Percentiles rank a stretch among this genome's conserved stretches.
Conservation (phyloP, 148 eudicot species). For the Heliosperma pusillum region DNA sequence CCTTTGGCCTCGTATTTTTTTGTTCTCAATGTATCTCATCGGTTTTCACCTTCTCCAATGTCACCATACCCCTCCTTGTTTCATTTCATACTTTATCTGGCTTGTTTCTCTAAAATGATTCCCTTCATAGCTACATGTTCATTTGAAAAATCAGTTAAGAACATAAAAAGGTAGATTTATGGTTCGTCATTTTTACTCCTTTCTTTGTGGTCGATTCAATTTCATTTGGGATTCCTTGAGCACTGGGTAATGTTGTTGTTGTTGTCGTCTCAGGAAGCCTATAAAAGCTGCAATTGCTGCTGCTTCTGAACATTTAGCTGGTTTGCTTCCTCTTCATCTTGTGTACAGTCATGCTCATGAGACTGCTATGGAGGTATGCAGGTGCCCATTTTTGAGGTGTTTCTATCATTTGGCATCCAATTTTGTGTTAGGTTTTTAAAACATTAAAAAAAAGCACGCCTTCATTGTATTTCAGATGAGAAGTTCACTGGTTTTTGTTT, state of each 20-base stretch:
- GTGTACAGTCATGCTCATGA: conserved; percentile 93
- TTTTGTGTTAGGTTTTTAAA: no score
- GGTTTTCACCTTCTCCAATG: background rate
- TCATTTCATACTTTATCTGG: background rate
- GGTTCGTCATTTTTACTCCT: background rate
- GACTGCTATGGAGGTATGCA: conserved; percentile 83
- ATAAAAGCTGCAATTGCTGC: conserved; percentile 89
- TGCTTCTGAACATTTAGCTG: conserved; percentile 88
- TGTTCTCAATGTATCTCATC: background rate
- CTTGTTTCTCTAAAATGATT: no score
- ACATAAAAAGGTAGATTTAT: background rate
- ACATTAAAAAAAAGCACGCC: background rate
- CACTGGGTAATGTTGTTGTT: background rate
- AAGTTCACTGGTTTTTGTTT: background rate
- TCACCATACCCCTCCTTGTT: background rate
- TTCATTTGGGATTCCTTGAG: no score
- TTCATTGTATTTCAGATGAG: background rate
- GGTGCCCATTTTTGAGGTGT: background rate
- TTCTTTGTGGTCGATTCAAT: background rate
- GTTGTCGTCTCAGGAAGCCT: conserved; percentile 64
- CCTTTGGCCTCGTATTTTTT: background rate
- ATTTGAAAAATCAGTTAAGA: background rate
- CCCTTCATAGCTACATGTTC: background rate
- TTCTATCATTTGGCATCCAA: background rate
- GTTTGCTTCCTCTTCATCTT: conserved; percentile 91